Base-by-base conservation (phyloP, 805 yeast genomes). In the Kuraishia piskuri region DNA sequence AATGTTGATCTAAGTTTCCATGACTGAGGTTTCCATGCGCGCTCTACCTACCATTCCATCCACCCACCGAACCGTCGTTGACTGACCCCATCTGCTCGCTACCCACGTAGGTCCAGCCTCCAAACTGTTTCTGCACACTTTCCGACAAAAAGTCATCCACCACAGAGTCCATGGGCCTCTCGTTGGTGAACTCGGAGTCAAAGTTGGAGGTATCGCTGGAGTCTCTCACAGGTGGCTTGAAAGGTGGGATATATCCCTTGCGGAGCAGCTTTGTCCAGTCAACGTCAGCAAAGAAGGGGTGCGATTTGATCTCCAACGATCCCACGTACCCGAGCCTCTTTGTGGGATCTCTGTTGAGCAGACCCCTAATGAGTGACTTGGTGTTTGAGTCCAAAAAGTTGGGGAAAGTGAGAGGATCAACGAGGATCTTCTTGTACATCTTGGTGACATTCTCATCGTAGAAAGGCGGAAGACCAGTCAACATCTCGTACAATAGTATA, bases 81-180 rank as follows among this genome's bases (percentile, higher is more conserved):
- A 31, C 40, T 31, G 40, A 31, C 9, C 40, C 40, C 40, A 31
- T 31, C 17, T 31, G 40, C 17, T 50, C 52, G 50, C 36, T 51
- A 2, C 94, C 95, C 50, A 85, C 88, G 68, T 91, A 92, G 2
- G 98, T 92, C 99, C 99, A 94, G 6, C 99, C 98, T 49, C 97
- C 98, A 75, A 94, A 94, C 71, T 94, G 98, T 66, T 87, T 83
- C 69, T 94, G 99, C n/a, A 94, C 97, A 61, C 91, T 82, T 61
- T 90, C 98, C 63, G 95, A 88, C 57, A 94, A 77, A 60, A 80
- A 89, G 63, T 89, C 96, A 66, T 91, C 96, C 19, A 91, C 97
- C 12, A 94, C 97, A 57, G 96, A 88, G 67, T 94, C 99, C 59
- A 89, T 85, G 3, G 99, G 98, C 61, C 85, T 83, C 63, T 94